Base-by-base conservation (phyloP, 441 rosid genomes). In the Aleurites moluccanus region DNA sequence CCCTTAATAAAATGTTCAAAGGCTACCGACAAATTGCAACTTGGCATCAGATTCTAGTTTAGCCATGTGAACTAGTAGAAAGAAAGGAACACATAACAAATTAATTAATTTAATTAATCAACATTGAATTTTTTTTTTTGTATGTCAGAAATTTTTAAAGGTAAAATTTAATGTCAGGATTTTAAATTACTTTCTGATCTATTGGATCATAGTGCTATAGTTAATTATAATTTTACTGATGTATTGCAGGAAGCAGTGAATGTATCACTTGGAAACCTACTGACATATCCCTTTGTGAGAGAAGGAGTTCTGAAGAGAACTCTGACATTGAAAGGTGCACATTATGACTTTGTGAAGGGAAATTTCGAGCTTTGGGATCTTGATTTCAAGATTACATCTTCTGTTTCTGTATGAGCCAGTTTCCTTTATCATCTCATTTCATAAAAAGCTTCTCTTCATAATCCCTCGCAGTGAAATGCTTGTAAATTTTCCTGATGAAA, bases 211-310 rank as follows among this genome's bases (percentile, higher is more conserved):
- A 2, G 4, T 1, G 38, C 38, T 35, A 38, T 6, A 38, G 40
- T 38, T 38, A 9, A 38, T 6, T 38, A 38, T 38, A 38, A 38
- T 38, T 38, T 38, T 38, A 38, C 5, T 49, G 56, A 52, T 52
- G 23, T 6, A 4, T 20, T 88, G 86, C 86, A 94, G 97, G 98
- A 93, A 80, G 92, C 96, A 69, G 98, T 95, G 86, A 95, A 95
- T 78, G 95, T 93, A 23, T 95, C 99, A 0, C 86, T 95, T n/a
- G 95, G 92, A 21, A 92, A 95, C 85, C 83, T 95, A 5, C 74
- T 95, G 87, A 93, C 99, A 3, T 95, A 95, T 72, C 98, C 99
- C 35, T 95, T 85, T 27, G 99, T 95, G 83, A 87, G 90, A 70
- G 93, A 94, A 33, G 89, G 82, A 1, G 90, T 85, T 10, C 81